Base-by-base conservation (phyloP, 164 flowering plant genomes). In the Vitis cinerea region DNA sequence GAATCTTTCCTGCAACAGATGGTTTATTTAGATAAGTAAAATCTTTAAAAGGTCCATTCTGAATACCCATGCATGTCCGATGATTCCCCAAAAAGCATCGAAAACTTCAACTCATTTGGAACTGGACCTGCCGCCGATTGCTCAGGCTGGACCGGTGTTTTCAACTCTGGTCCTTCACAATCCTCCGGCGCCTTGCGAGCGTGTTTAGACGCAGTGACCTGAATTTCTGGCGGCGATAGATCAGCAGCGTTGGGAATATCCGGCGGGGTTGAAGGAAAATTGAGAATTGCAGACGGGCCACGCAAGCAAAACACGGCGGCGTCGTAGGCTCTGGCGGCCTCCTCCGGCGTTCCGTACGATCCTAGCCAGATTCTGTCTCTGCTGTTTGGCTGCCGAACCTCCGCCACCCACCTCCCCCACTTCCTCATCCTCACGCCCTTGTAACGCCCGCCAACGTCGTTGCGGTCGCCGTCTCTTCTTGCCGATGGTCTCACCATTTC, bases 351-450 rank as follows among this genome's bases (percentile, higher is more conserved):
- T 0, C 77, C 79, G 62, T 82, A 82, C 1, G 85, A 84, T 1
- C 87, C 87, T 15, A 84, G 52, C 85, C 85, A 84, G 29, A 84
- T 77, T 30, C 84, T 72, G 64, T 66, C 73, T 10, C 85, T 69
- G 65, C 81, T 82, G 65, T 82, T 71, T 4, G 85, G 87, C 19
- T 70, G 77, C 13, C 87, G 80, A 2, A 84, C 74, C 55, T 84
- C 84, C 12, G 85, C 78, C 9, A 82, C 85, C 84, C 83, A 84
- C 50, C 77, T 82, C 13, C 87, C 85, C 84, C 88, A 81, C 56
- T 79, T 81, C 44, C 85, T 77, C 84, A 75, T 79, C 65, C 85
- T 70, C 60, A 84, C 88, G 1, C 88, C 83, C 77, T 79, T 82
- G 75, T 64, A 82, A 8, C 70, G 65, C 51, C 67, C 58, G 37